Evolutionary conservation across 2,329 filamentous ascomycete species (phyloP).

Genomic region (Fusarium irregulare): DNA sequence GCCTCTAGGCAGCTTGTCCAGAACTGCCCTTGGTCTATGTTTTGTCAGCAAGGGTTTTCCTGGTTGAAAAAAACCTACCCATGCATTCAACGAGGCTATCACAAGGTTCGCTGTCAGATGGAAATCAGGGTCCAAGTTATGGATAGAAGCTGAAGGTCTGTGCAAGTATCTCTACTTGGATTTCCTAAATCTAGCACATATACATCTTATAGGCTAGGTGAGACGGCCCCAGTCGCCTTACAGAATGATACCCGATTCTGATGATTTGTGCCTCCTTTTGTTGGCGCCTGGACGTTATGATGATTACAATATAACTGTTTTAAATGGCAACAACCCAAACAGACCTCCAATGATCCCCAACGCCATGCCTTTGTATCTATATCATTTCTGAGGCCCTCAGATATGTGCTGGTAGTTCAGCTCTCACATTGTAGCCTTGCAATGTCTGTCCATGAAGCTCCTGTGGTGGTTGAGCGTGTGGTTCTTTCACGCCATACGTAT

Average conservation of each 20-base stretch:
- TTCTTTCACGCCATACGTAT: slow-evolving; percentile 2
- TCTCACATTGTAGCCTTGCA: slow-evolving; percentile 9
- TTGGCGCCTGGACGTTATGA: background rate
- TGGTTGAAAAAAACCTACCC: background rate
- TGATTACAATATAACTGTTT: background rate
- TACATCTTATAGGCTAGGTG: background rate
- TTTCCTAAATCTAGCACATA: background rate
- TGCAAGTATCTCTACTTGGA: background rate
- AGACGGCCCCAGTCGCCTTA: background rate
- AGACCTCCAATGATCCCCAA: background rate
- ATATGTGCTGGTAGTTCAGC: slow-evolving; percentile 30
- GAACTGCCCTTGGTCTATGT: background rate
- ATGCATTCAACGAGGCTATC: background rate
- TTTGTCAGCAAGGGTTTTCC: background rate
- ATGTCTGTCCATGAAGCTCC: slow-evolving; percentile 21
- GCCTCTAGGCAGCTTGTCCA: background rate
- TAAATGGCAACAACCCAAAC: background rate
- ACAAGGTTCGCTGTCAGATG: background rate
- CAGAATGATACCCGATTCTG: background rate
- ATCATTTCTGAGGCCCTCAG: background rate
- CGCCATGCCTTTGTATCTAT: background rate
- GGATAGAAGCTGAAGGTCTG: background rate
- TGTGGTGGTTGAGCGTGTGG: slow-evolving; percentile 4
- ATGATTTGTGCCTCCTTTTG: background rate
- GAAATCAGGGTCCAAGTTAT: background rate